Evolutionary conservation across 495 filamentous ascomycete species (phyloP).

Genomic region (Penicillium coffeae): DNA sequence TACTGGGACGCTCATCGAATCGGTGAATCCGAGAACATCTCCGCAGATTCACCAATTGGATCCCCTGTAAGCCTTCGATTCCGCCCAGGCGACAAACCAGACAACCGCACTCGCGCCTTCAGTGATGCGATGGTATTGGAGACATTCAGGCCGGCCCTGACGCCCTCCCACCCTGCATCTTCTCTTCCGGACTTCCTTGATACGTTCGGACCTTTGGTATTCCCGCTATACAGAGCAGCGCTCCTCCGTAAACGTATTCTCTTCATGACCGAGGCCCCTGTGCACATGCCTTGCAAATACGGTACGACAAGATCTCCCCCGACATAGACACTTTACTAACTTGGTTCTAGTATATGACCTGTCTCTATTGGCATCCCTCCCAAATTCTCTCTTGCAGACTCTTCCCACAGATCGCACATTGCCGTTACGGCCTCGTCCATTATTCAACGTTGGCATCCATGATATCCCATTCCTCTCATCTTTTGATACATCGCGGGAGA

Average conservation of each 20-base stretch:
- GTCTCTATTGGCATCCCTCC: conserved; percentile 80
- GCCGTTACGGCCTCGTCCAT: conserved; percentile 66
- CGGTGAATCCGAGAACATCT: conserved; percentile 39
- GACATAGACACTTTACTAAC: conserved; percentile 9
- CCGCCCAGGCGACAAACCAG: conserved; percentile 37
- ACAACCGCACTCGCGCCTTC: conserved; percentile 32
- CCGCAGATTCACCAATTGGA: conserved; percentile 45
- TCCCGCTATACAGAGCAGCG: conserved; percentile 86
- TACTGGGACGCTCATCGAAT: conserved; percentile 73
- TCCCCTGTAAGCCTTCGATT: conserved; percentile 52
- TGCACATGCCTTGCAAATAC: conserved; percentile 81
- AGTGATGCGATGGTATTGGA: conserved; percentile 53
- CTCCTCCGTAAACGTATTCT: conserved; percentile 84
- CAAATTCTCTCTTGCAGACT: conserved; percentile 60
- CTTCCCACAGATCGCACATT: conserved; percentile 37
- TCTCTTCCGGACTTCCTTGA: conserved; percentile 74
- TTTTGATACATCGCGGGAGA: conserved; percentile 20
- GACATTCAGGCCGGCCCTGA: conserved; percentile 65
- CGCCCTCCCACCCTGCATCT: conserved; percentile 78
- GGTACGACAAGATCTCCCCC: conserved; percentile 48
- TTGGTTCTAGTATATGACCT: conserved; percentile 76
- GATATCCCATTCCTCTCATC: conserved; percentile 76
- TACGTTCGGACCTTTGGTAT: conserved; percentile 83
- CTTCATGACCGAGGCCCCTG: conserved; percentile 77
- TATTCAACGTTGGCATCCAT: conserved; percentile 89